A percentile compares a stretch with the other conserved stretches of the same genome.
These are phyloP conservation scores for Paxillus involutus DNA, from an alignment of 768 basidiomycete genomes.

Conservation along the genomic window DNA sequence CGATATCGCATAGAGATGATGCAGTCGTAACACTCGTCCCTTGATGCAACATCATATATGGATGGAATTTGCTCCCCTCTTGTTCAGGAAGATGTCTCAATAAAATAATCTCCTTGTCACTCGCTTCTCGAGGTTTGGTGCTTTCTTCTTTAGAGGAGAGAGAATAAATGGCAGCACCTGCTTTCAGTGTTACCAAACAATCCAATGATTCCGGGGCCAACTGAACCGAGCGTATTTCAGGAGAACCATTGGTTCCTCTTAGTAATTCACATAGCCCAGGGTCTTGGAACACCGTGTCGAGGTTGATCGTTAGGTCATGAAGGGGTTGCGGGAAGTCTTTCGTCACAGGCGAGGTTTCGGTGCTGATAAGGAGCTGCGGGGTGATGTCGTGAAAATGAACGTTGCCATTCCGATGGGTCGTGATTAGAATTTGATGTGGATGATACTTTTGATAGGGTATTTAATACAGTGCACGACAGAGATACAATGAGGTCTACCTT, in stretches of 20 bases:
- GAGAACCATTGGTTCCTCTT: slow-evolving; percentile 14
- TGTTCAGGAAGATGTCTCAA: slow-evolving; percentile 48
- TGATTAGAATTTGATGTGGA: slow-evolving; percentile 63
- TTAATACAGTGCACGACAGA: background rate
- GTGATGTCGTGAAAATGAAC: slow-evolving; percentile 78
- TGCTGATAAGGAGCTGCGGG: slow-evolving; percentile 56
- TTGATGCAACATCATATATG: slow-evolving; percentile 58
- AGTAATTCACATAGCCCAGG: slow-evolving; percentile 34
- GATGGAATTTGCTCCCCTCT: slow-evolving; percentile 48
- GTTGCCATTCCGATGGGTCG: slow-evolving; percentile 59
- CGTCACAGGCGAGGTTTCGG: slow-evolving; percentile 48
- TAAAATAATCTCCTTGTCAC: slow-evolving; percentile 52
- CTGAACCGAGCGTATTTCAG: slow-evolving; percentile 43
- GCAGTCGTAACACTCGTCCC: slow-evolving; percentile 48
- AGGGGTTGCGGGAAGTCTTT: slow-evolving; percentile 68
- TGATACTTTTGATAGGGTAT: slow-evolving; percentile 44
- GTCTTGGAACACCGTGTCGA: slow-evolving; percentile 50
- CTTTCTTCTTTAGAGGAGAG: slow-evolving; percentile 24
- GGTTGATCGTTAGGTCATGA: slow-evolving; percentile 58
- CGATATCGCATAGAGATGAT: slow-evolving; percentile 71
- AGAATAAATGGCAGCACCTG: slow-evolving; percentile 57
- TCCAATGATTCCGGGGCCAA: slow-evolving; percentile 60
- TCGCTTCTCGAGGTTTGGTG: slow-evolving; percentile 18
- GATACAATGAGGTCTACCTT: slow-evolving; percentile 42
- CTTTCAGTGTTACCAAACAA: slow-evolving; percentile 49